Percentiles rank a stretch among this genome's conserved stretches.
phyloP scores from a whole-genome alignment of 306 rosid species.

The Carpinus viminea region DNA sequence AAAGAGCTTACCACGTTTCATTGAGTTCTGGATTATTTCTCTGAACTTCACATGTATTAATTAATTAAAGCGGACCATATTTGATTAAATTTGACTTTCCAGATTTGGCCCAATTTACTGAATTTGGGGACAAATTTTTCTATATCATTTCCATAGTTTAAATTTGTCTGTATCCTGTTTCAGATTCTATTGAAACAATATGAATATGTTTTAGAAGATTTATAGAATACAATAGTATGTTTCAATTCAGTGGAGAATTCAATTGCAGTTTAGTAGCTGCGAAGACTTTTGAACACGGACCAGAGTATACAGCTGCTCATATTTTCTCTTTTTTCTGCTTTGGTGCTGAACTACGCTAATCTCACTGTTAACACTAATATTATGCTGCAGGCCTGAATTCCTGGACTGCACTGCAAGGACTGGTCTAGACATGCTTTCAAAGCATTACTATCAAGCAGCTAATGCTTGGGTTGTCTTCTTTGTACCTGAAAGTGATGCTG shows the following conservation, averaged over 20 bases:
- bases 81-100: not conserved
- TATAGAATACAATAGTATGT: not conserved
- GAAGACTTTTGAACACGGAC: not conserved
- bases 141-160: not conserved
- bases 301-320: not conserved
- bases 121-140: not conserved
- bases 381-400: slow-evolving; percentile 83
- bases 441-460: slow-evolving; percentile 95
- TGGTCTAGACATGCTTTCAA: slow-evolving; percentile 91
- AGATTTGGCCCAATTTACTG: not conserved
- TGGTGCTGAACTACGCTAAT: slow-evolving; percentile 14
- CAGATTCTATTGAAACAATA: not conserved
- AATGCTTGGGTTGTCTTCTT: slow-evolving; percentile 97
- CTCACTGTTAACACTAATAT: slow-evolving; percentile 27
- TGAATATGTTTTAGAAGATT: not conserved
- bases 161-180: too few relatives aligned
- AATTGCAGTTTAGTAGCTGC: not conserved
- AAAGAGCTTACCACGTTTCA: not conserved
- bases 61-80: not conserved
- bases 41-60: not conserved
- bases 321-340: not conserved
- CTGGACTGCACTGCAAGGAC: slow-evolving; percentile 98
- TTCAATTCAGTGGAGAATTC: not conserved
- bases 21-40: not conserved
- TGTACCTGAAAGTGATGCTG: slow-evolving; percentile 90